Percentiles rank a stretch among this genome's conserved stretches.
phyloP scores from a whole-genome alignment of 345 rosid species.

The Rubroshorea leprosula region DNA sequence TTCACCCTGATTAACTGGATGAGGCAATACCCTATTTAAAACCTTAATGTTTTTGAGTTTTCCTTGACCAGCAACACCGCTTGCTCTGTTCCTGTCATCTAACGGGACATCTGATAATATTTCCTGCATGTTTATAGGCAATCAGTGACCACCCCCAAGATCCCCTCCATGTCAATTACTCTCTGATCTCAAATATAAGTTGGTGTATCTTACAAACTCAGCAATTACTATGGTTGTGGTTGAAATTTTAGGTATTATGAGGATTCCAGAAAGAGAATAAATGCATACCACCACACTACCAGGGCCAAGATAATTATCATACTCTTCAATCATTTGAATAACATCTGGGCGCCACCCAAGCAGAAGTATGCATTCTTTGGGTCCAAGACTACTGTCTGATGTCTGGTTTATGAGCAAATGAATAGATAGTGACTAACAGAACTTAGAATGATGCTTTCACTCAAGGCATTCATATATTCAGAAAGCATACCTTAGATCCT shows the following conservation, averaged over 20 bases:
- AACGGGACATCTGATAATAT: slow-evolving; percentile 85
- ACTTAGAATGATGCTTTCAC: slow-evolving; percentile 9
- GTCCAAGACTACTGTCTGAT: slow-evolving; percentile 63
- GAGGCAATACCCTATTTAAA: slow-evolving; percentile 55
- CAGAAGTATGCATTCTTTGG: slow-evolving; percentile 72
- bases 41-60: slow-evolving; percentile 56
- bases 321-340: slow-evolving; percentile 83
- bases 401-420: slow-evolving; percentile 39
- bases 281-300: slow-evolving; percentile 76
- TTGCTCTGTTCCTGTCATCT: slow-evolving; percentile 55
- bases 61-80: slow-evolving; percentile 29
- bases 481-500: slow-evolving; percentile 65
- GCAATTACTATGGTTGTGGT: slow-evolving; percentile 1
- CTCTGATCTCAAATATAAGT: no score
- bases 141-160: no score
- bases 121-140: slow-evolving; percentile 47
- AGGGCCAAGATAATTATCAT: slow-evolving; percentile 94
- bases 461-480: slow-evolving; percentile 9
- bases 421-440: slow-evolving; percentile 13
- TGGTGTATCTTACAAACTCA: no score
- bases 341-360: slow-evolving; percentile 97
- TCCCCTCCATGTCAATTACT: no score
- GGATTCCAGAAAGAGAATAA: slow-evolving; percentile 7
- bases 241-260: not conserved
- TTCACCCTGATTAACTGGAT: not conserved